Conservation (phyloP, 768 basidiomycete species). For the Mycena rosella region DNA sequence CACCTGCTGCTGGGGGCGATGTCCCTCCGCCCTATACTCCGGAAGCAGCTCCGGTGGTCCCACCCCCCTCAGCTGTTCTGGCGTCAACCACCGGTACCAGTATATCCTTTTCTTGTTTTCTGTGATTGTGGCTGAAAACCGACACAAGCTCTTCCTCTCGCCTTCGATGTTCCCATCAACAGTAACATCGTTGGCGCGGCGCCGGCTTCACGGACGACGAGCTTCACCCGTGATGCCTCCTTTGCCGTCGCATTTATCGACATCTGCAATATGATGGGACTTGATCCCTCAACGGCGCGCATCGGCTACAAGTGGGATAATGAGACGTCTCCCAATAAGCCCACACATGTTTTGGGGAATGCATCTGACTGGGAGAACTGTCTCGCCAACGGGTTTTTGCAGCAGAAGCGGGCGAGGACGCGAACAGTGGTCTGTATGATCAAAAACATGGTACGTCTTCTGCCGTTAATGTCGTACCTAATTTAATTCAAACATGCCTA, state of each 20-base stretch:
- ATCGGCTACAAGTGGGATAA: slow-evolving; percentile 28
- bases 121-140: too few relatives aligned
- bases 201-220: slow-evolving; percentile 5
- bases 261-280: slow-evolving; percentile 11
- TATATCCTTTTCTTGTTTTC: too few relatives aligned
- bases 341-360: background rate
- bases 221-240: background rate
- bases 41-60: background rate
- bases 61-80: background rate
- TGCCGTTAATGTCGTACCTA: background rate
- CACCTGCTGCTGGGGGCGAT: too few relatives aligned
- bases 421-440: slow-evolving; percentile 17
- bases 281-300: background rate
- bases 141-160: too few relatives aligned
- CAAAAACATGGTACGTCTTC: slow-evolving; percentile 17
- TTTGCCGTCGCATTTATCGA: background rate
- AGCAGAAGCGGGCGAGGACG: background rate
- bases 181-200: slow-evolving; percentile 15
- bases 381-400: background rate
- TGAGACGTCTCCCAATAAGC: background rate
- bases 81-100: too few relatives aligned
- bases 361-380: slow-evolving; percentile 7
- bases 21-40: too few relatives aligned
- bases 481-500: background rate
- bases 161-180: slow-evolving; percentile 19